Base-by-base conservation (phyloP, 306 rosid genomes). In the Echinosophora koreensis region DNA sequence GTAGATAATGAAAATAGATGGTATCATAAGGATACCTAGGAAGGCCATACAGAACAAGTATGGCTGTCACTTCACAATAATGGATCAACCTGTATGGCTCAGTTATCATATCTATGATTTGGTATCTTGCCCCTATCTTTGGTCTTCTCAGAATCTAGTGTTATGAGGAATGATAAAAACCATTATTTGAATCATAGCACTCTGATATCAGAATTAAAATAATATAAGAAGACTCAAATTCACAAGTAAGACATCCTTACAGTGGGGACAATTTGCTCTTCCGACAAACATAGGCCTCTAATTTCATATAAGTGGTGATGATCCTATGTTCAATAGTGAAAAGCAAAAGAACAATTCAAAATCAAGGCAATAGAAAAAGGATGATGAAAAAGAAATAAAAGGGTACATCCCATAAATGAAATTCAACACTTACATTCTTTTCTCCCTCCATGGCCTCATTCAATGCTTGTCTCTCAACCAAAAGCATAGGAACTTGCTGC, bases 391-490 rank as follows among this genome's bases (percentile, higher is more conserved):
- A 44, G 10, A 73, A 54, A 27, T 8, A n/a, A 66, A 78, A 76
- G 9, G 62, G 50, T 54, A 51, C 12, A 16, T 59, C 30, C 34
- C 13, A 34, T 37, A 76, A 9, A 66, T n/a, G 17, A 66, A 69
- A 46, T 64, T 74, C 27, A 62, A 58, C 35, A 52, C 58, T 83
- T 89, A 91, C 99, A 79, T 88, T 91, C 77, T 92, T 96, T 73
- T 96, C 99, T 60, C 98, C 99, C 67, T 92, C 99, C 94, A 96
- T 92, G 79, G 99, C 99, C 86, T 96, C 98, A 32, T 96, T 96
- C 56, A 96, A 89, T 15, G 99, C 99, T 77, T 96, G 98, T 81
- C 97, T 92, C 88, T 96, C 99, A n/a, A 96, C 98, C 90, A 96
- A 87, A 86, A 96, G 97, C 99, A 96, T 91, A 27, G 99, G 99